Percentiles rank a stretch among this genome's conserved stretches.
Evolutionary conservation across 441 rosid species (phyloP).

Genomic region (Raphanus hybrid): DNA sequence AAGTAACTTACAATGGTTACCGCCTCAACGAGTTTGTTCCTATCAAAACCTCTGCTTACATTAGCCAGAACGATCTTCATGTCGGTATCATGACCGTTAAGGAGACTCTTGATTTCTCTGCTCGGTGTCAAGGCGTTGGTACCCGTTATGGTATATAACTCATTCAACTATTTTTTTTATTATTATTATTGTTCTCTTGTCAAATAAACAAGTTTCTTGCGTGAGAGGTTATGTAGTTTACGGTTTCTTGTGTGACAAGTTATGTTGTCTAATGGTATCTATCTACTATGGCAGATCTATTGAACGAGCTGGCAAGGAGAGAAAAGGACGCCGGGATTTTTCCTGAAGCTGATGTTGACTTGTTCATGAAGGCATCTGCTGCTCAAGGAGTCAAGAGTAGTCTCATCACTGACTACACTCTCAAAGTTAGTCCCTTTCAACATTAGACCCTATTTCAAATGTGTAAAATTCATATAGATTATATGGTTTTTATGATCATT

Average conservation of each 20-base stretch:
- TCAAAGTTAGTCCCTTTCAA: slow-evolving; percentile 51
- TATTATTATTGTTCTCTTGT: background rate
- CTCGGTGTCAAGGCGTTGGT: slow-evolving; percentile 76
- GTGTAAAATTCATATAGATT: background rate
- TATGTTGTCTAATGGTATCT: background rate
- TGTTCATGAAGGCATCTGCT: slow-evolving; percentile 82
- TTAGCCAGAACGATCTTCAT: slow-evolving; percentile 74
- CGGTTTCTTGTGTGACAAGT: background rate
- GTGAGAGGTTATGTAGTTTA: background rate
- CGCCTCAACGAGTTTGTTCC: slow-evolving; percentile 66
- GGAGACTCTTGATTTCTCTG: slow-evolving; percentile 80
- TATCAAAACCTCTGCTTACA: slow-evolving; percentile 65
- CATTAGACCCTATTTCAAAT: background rate
- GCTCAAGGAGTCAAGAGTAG: slow-evolving; percentile 72
- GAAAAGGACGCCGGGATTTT: slow-evolving; percentile 67
- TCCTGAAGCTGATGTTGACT: slow-evolving; percentile 71
- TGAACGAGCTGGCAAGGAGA: slow-evolving; percentile 63
- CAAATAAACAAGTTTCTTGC: background rate
- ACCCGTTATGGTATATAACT: slow-evolving; percentile 61
- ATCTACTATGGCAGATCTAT: slow-evolving; percentile 45
- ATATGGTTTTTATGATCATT: background rate
- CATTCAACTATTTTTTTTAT: background rate
- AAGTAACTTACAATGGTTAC: slow-evolving; percentile 71
- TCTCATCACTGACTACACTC: slow-evolving; percentile 71
- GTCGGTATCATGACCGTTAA: slow-evolving; percentile 70